Base-by-base conservation (phyloP, 2,329 filamentous ascomycete species). In the Colletotrichum chrysophilum region DNA sequence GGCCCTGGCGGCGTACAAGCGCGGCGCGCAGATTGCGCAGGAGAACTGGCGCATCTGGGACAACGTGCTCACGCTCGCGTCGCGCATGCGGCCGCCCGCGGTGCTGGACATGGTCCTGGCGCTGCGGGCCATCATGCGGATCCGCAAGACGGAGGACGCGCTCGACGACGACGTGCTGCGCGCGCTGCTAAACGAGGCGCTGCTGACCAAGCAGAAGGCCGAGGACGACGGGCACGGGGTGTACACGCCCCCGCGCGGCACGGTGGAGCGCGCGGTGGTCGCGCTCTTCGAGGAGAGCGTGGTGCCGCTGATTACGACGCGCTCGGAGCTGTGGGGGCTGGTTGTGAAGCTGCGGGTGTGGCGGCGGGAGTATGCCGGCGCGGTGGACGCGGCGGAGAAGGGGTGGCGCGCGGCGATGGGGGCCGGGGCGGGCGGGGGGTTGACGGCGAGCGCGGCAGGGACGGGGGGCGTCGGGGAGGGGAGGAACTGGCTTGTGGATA, bases 41-140 rank as follows among this genome's bases (percentile, higher is more conserved):
- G 93, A 96, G 79, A 96, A 96, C 85, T 95, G 94, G 90, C 93
- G 95, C 79, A 98, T 99, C 83, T 98, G 96, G 96, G 95, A 98
- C 82, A 99, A 99, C 80, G 94, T 98, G 18, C 91, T 99, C 73
- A 97, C 96, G 0, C 93, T 98, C 26, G 94, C 95, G 0, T 92
- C 94, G 0, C 94, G 95, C 3, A 90, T 97, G 32, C 89, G 89
- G 1, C 96, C 96, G 0, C 93, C 95, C 0, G 92, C 94, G 1
- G 93, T 95, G 81, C 84, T 88, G 1, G 95, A 98, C 77, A 91
- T 98, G 66, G 87, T 98, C 36, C 88, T 93, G 6, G 95, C 95
- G 0, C 90, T 97, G 75, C 91, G 90, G 55, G 92, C 93, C 76
- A 89, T 98, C 67, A 91, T 98, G 70, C 92, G 94, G 28, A 91